Conservation (phyloP, 1,139 yeast species). For the Kurtzmaniella natalensis region DNA sequence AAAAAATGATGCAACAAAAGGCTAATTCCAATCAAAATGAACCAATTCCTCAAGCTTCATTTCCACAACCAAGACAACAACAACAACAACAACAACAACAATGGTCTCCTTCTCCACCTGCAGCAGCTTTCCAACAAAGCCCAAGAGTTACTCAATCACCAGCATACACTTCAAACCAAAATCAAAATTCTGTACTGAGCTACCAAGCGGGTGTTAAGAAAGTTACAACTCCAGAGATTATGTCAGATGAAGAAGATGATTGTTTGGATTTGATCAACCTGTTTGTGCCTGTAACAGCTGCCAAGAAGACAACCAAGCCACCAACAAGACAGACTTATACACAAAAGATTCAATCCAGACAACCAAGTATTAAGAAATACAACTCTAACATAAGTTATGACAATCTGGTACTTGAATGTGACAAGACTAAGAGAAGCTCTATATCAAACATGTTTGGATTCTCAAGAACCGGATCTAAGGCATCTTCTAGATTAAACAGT, state of each 20-base stretch:
- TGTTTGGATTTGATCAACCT: slow-evolving; percentile 9
- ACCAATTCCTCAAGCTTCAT: slow-evolving; percentile 28
- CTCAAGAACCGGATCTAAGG: slow-evolving; percentile 6
- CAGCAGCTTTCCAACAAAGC: neutral
- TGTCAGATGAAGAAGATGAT: slow-evolving; percentile 7
- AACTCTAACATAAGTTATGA: neutral
- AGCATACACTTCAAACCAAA: neutral
- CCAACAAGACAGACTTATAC: slow-evolving; percentile 1
- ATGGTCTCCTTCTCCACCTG: neutral
- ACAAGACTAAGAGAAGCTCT: slow-evolving; percentile 17
- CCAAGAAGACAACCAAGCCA: slow-evolving; percentile 3
- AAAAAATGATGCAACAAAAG: slow-evolving; percentile 24
- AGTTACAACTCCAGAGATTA: slow-evolving; percentile 3
- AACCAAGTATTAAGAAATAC: slow-evolving; percentile 2
- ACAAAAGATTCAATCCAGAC: slow-evolving; percentile 1
- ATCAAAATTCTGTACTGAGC: slow-evolving; percentile 6
- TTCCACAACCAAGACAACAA: slow-evolving; percentile 18
- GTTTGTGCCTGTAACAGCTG: slow-evolving; percentile 8
- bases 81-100: neutral
- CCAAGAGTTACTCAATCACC: neutral
- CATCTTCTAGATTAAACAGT: slow-evolving; percentile 5
- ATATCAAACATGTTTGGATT: slow-evolving; percentile 25
- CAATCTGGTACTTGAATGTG: slow-evolving; percentile 4
- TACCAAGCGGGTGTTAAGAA: neutral
- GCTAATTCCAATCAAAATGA: slow-evolving; percentile 16